A percentile compares a stretch with the other conserved stretches of the same genome.
These are phyloP conservation scores for Solanum rostratum DNA, from an alignment of 257 asterid species.

Conservation along the genomic window DNA sequence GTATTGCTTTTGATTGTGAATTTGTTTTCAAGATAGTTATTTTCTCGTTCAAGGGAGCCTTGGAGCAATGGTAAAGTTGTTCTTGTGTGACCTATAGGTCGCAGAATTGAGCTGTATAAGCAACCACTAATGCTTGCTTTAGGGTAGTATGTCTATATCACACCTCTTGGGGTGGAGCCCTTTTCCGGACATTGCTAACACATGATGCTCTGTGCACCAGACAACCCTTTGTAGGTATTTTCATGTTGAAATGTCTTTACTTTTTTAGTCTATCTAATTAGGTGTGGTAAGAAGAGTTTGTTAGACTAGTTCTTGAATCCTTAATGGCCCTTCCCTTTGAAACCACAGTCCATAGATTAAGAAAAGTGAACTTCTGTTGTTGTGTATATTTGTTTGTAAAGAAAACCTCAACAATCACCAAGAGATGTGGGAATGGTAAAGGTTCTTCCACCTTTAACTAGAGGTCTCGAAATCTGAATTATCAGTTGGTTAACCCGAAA, in stretches of 20 bases:
- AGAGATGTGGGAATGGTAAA: background rate
- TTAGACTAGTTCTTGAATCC: background rate
- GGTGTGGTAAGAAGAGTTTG: background rate
- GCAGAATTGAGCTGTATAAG: no score
- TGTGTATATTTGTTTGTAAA: background rate
- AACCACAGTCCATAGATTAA: background rate
- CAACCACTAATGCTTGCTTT: no score
- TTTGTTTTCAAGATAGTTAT: background rate
- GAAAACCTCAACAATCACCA: background rate
- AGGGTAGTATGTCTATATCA: no score
- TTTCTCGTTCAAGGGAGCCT: background rate
- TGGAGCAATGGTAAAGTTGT: no score
- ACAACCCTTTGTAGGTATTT: no score
- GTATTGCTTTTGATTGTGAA: slow-evolving; percentile 9
- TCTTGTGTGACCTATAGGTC: no score
- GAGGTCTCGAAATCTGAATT: background rate
- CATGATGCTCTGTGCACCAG: no score
- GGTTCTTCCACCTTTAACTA: background rate
- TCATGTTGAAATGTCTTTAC: background rate
- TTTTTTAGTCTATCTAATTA: background rate
- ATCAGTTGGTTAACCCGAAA: background rate
- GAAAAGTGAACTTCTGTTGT: background rate
- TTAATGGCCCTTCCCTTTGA: background rate
- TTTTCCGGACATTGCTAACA: no score
- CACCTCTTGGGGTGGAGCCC: no score